Conservation (phyloP, 1,284 basidiomycete species). For the Thecaphora thlaspeos region DNA sequence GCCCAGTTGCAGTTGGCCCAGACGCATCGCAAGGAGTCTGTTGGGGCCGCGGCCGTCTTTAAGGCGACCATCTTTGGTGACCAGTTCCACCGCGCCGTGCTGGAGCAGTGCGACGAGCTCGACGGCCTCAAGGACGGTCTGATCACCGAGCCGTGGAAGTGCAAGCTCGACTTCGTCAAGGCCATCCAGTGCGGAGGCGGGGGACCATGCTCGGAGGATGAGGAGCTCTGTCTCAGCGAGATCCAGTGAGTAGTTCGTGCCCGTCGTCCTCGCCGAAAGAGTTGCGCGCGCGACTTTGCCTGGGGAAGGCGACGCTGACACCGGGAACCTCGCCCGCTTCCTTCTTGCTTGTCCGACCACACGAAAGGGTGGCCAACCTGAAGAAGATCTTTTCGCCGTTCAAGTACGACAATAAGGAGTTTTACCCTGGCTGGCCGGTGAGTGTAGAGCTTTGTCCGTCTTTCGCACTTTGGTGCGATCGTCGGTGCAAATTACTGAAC, state of each 20-base stretch:
- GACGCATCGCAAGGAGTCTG: neutral
- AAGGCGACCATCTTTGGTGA: neutral
- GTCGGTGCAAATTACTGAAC: too few relatives aligned
- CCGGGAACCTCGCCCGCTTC: too few relatives aligned
- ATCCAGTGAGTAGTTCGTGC: conserved; percentile 3
- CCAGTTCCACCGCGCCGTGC: conserved; percentile 18
- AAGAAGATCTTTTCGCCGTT: conserved; percentile 15
- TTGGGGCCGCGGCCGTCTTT: neutral
- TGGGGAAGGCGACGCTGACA: too few relatives aligned
- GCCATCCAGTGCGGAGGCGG: conserved; percentile 1
- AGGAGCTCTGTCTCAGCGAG: conserved; percentile 13
- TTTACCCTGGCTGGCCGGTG: neutral
- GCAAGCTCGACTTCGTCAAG: conserved; percentile 9
- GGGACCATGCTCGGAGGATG: neutral
- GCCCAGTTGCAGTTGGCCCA: neutral
- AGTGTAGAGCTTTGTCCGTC: too few relatives aligned
- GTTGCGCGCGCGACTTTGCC: too few relatives aligned
- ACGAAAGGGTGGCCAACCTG: conserved; percentile 13
- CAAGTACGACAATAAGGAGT: neutral
- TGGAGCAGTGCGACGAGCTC: conserved; percentile 20
- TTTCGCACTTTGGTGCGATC: too few relatives aligned
- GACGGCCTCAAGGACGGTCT: conserved; percentile 37
- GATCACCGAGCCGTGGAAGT: conserved; percentile 17
- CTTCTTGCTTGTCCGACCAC: too few relatives aligned
- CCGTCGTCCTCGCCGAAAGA: too few relatives aligned